These are phyloP conservation scores for Phialocephala subalpina DNA, from an alignment of 2,329 filamentous ascomycete species.

Conservation along the genomic window DNA sequence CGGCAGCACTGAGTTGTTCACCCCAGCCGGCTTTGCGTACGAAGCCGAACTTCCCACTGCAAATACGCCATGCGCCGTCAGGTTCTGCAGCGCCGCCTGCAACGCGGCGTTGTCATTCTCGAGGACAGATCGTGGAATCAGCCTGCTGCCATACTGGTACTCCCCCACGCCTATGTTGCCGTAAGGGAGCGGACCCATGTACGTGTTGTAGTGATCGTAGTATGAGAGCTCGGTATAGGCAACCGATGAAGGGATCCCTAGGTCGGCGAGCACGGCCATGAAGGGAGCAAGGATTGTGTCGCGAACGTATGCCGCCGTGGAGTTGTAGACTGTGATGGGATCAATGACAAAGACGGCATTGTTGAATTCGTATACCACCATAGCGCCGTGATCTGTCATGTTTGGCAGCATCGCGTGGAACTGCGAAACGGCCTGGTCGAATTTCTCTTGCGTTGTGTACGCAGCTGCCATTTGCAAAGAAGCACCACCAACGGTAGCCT, in stretches of 20 bases:
- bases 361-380: conserved; percentile 57
- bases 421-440: conserved; percentile 56
- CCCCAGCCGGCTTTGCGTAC: conserved; percentile 24
- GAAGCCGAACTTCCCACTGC: conserved; percentile 44
- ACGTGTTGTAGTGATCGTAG: conserved; percentile 43
- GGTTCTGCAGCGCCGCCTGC: conserved; percentile 41
- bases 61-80: conserved; percentile 45
- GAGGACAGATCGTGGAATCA: conserved; percentile 50
- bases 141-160: conserved; percentile 51
- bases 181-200: conserved; percentile 42
- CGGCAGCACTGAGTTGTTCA: conserved; percentile 50
- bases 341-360: conserved; percentile 55
- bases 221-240: conserved; percentile 35
- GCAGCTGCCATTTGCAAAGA: conserved; percentile 51
- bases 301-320: conserved; percentile 51
- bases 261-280: conserved; percentile 48
- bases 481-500: conserved; percentile 52
- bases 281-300: conserved; percentile 54
- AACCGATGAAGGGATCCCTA: conserved; percentile 45
- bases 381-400: conserved; percentile 58
- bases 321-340: conserved; percentile 56
- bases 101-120: conserved; percentile 35
- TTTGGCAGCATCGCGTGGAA: conserved; percentile 54
- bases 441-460: conserved; percentile 49
- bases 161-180: conserved; percentile 40